These are phyloP conservation scores for Pichia sp. DNA, from an alignment of 1,139 yeast species.

Conservation along the genomic window DNA sequence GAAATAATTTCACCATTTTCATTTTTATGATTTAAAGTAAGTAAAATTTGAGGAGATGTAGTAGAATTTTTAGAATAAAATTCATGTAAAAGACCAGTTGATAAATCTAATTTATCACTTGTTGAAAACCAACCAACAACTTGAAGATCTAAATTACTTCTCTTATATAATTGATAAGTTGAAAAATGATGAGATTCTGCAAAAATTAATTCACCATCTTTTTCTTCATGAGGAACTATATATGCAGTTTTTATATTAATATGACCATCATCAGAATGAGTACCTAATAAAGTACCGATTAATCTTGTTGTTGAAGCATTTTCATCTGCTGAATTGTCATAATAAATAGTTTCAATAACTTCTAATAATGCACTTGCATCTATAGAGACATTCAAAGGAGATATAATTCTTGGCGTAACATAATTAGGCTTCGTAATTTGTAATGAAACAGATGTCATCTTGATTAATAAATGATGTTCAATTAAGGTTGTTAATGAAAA, in stretches of 20 bases:
- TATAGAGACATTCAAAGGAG: slow-evolving; percentile 39
- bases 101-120: slow-evolving; percentile 55
- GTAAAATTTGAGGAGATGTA: slow-evolving; percentile 67
- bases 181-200: slow-evolving; percentile 70
- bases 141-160: slow-evolving; percentile 71
- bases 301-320: slow-evolving; percentile 43
- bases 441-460: slow-evolving; percentile 34
- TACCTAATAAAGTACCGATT: slow-evolving; percentile 78
- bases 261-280: slow-evolving; percentile 80
- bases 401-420: slow-evolving; percentile 39
- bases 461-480: too few relatives aligned
- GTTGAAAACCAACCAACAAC: slow-evolving; percentile 91
- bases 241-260: slow-evolving; percentile 72
- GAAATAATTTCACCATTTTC: slow-evolving; percentile 35
- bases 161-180: slow-evolving; percentile 67
- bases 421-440: slow-evolving; percentile 59
- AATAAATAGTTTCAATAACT: slow-evolving; percentile 53
- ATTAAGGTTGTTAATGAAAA: too few relatives aligned
- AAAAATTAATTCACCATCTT: slow-evolving; percentile 66
- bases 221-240: slow-evolving; percentile 78
- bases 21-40: slow-evolving; percentile 50
- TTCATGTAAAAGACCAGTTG: slow-evolving; percentile 80
- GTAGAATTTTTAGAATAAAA: slow-evolving; percentile 69
- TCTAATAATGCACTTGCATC: slow-evolving; percentile 73
- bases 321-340: slow-evolving; percentile 34